A percentile compares a stretch with the other conserved stretches of the same genome.
Evolutionary conservation across 2,329 filamentous ascomycete genomes (phyloP).

Genomic region (Fusarium chaquense): DNA sequence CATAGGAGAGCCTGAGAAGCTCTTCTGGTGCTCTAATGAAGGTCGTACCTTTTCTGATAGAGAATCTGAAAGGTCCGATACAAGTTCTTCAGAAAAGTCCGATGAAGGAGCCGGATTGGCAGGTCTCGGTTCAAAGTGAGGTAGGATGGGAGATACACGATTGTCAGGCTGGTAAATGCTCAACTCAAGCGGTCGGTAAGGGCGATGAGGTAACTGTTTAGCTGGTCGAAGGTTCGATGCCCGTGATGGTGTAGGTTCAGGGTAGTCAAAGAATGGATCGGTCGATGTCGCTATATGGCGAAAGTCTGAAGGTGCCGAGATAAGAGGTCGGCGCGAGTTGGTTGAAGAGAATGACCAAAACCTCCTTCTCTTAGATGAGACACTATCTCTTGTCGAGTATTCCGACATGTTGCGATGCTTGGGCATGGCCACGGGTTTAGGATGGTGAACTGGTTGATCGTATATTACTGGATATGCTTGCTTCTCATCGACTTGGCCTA

Average conservation of each 20-base stretch:
- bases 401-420: constrained; percentile 39
- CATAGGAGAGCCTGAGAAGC: constrained; percentile 59
- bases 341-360: constrained; percentile 59
- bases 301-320: constrained; percentile 71
- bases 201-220: constrained; percentile 45
- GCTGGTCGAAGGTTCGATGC: constrained; percentile 43
- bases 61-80: constrained; percentile 45
- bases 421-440: constrained; percentile 46
- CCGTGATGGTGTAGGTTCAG: constrained; percentile 39
- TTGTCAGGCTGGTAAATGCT: constrained; percentile 61
- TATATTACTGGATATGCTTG: constrained; percentile 43
- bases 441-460: constrained; percentile 48
- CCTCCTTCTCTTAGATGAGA: constrained; percentile 61
- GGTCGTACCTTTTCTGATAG: constrained; percentile 49
- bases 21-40: constrained; percentile 55
- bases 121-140: constrained; percentile 60
- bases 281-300: constrained; percentile 66
- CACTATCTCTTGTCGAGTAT: constrained; percentile 54
- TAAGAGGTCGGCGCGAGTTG: constrained; percentile 63
- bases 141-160: constrained; percentile 67
- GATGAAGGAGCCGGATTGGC: constrained; percentile 49
- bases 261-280: constrained; percentile 52
- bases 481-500: constrained; percentile 51
- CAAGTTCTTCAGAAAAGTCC: constrained; percentile 53
- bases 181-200: constrained; percentile 68